Percentiles rank a stretch among this genome's conserved stretches.
phyloP scores from a whole-genome alignment of 257 asterid genomes.

The Solanum peruvianum region DNA sequence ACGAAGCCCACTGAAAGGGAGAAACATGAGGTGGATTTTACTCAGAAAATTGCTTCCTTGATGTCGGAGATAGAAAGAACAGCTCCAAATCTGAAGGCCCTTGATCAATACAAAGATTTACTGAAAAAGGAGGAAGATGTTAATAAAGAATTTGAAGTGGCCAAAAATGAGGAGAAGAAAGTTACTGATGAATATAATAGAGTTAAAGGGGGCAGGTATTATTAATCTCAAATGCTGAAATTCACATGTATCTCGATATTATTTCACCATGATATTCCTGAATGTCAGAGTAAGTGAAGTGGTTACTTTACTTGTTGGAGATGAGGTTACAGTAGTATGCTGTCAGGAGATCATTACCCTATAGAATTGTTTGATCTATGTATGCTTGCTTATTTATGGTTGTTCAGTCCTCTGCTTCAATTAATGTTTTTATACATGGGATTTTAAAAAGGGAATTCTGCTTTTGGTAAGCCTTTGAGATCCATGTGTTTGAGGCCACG shows the following conservation, averaged over 20 bases:
- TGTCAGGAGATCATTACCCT: background rate
- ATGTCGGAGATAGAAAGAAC: constrained; percentile 81
- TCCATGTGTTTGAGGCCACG: background rate
- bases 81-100: constrained; percentile 88
- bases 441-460: background rate
- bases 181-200: constrained; percentile 59
- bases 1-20: constrained; percentile 70
- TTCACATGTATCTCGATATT: background rate
- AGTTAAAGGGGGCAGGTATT: constrained; percentile 63
- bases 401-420: background rate
- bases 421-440: background rate
- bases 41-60: constrained; percentile 53
- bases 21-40: constrained; percentile 79
- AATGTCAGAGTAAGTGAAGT: background rate
- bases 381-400: background rate
- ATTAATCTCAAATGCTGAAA: background rate
- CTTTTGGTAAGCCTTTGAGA: background rate
- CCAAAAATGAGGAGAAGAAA: constrained; percentile 76
- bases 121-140: constrained; percentile 71
- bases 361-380: background rate
- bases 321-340: background rate
- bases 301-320: background rate
- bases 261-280: background rate
- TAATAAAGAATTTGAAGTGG: constrained; percentile 76
- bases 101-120: constrained; percentile 83